These are phyloP conservation scores for Naganishia liquefaciens DNA, from an alignment of 1,284 basidiomycete genomes.

Conservation along the genomic window DNA sequence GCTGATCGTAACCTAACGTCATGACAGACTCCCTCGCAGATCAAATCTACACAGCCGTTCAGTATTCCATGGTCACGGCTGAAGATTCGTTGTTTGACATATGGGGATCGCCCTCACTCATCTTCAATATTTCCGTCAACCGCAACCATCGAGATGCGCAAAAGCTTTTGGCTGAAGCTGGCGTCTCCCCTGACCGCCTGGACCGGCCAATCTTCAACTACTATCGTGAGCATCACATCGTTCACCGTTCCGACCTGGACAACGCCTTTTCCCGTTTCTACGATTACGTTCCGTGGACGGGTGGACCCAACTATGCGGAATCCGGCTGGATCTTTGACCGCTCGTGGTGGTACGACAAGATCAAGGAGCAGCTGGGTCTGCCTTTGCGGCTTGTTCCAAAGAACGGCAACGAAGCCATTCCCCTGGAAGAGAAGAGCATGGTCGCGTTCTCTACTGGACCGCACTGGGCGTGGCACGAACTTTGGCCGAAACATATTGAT, in stretches of 20 bases:
- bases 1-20: neutral
- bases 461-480: slow-evolving; percentile 19
- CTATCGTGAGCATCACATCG: slow-evolving; percentile 27
- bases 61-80: neutral
- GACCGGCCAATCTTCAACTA: slow-evolving; percentile 19
- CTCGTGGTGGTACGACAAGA: slow-evolving; percentile 14
- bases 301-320: neutral
- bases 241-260: slow-evolving; percentile 18
- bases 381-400: slow-evolving; percentile 4
- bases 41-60: slow-evolving; percentile 2
- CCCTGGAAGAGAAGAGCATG: slow-evolving; percentile 14
- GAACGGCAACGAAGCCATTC: neutral
- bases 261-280: slow-evolving; percentile 2
- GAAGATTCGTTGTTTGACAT: neutral
- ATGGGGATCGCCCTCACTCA: slow-evolving; percentile 1
- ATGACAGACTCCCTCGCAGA: slow-evolving; percentile 17
- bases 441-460: slow-evolving; percentile 20
- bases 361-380: slow-evolving; percentile 6
- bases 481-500: slow-evolving; percentile 2
- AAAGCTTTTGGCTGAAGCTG: slow-evolving; percentile 5
- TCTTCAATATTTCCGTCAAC: slow-evolving; percentile 18
- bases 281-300: slow-evolving; percentile 16
- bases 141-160: slow-evolving; percentile 1
- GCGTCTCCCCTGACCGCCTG: slow-evolving; percentile 11
- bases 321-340: slow-evolving; percentile 19